Conservation (phyloP, 2,329 filamentous ascomycete genomes). For the Fusarium sp. region DNA sequence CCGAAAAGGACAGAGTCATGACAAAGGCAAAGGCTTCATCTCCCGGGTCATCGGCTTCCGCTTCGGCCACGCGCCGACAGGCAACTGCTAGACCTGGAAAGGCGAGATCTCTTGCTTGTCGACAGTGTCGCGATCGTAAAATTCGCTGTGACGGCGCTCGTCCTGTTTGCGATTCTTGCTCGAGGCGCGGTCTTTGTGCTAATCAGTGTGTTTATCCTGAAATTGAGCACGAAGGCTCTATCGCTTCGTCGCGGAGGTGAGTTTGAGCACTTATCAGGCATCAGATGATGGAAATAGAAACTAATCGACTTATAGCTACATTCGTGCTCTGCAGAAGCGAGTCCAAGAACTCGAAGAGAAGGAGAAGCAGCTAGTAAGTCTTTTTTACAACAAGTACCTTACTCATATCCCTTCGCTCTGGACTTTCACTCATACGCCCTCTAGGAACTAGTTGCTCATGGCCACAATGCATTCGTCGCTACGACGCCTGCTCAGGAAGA, state of each 20-base stretch:
- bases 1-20: slow-evolving; percentile 7
- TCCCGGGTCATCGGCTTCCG: slow-evolving; percentile 36
- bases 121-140: slow-evolving; percentile 49
- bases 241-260: slow-evolving; percentile 47
- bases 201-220: slow-evolving; percentile 47
- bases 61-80: slow-evolving; percentile 39
- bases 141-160: slow-evolving; percentile 48
- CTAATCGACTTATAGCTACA: slow-evolving; percentile 37
- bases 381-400: slow-evolving; percentile 3
- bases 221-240: slow-evolving; percentile 48
- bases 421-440: slow-evolving; percentile 11
- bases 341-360: slow-evolving; percentile 46
- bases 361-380: slow-evolving; percentile 44
- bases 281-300: neutral
- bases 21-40: slow-evolving; percentile 25
- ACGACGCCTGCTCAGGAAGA: slow-evolving; percentile 41
- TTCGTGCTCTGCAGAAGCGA: slow-evolving; percentile 46
- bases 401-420: neutral
- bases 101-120: slow-evolving; percentile 46
- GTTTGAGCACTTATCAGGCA: slow-evolving; percentile 1
- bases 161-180: slow-evolving; percentile 46
- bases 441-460: slow-evolving; percentile 33
- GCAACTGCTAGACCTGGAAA: slow-evolving; percentile 37
- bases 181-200: slow-evolving; percentile 40
- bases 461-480: slow-evolving; percentile 30